Evolutionary conservation across 2,329 filamentous ascomycete species (phyloP).

Genomic region (Penicillium sp.): DNA sequence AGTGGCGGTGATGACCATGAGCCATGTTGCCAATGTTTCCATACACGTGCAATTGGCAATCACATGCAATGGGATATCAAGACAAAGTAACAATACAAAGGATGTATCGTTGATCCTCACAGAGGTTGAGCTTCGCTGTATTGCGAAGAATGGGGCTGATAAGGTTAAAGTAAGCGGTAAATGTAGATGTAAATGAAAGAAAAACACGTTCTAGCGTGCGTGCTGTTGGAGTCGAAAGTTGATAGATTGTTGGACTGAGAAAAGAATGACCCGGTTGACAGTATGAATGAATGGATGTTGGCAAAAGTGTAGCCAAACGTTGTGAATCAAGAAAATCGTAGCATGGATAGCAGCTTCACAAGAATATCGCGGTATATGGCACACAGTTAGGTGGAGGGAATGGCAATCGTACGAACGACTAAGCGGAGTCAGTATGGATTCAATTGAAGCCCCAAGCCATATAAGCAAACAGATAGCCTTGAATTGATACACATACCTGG

Average conservation of each 20-base stretch:
- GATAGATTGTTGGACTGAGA: not conserved
- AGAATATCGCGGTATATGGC: not conserved
- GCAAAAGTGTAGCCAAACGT: not conserved
- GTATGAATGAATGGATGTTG: constrained; percentile 4
- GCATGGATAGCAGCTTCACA: not conserved
- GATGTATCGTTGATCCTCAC: constrained; percentile 10
- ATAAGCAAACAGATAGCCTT: not conserved
- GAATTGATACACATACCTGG: constrained; percentile 14
- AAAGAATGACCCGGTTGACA: constrained; percentile 4
- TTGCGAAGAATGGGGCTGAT: constrained; percentile 2
- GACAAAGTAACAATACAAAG: not conserved
- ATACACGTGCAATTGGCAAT: not conserved
- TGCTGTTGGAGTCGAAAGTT: constrained; percentile 5
- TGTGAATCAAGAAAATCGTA: not conserved
- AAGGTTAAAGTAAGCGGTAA: not conserved
- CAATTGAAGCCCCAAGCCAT: not conserved
- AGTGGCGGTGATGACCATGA: constrained; percentile 22
- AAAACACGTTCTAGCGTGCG: constrained; percentile 18
- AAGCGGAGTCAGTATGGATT: not conserved
- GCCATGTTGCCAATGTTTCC: constrained; percentile 16
- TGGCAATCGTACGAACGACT: not conserved
- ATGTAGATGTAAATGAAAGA: not conserved
- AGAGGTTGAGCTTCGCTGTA: constrained; percentile 15
- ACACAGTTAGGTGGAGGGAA: not conserved
- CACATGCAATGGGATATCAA: not conserved